A percentile compares a stretch with the other conserved stretches of the same genome.
Evolutionary conservation across 768 basidiomycete genomes (phyloP).

Genomic region (Boletus tomentosulus): DNA sequence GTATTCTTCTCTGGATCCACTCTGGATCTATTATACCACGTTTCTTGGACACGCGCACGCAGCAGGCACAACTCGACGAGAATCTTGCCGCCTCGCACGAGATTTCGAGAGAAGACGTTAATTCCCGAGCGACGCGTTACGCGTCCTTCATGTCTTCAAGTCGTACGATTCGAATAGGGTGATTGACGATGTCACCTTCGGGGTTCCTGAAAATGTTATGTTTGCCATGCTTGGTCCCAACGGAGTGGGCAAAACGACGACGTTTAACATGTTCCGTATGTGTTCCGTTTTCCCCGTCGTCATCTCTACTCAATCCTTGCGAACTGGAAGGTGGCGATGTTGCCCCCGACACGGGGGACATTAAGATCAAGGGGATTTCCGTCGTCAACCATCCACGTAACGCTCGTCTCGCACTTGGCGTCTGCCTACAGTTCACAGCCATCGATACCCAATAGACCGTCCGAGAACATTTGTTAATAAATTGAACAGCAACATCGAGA

Average conservation of each 20-base stretch:
- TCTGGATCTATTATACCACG: not conserved
- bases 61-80: conserved; percentile 3
- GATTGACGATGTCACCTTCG: conserved; percentile 71
- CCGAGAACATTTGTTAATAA: conserved; percentile 69
- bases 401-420: conserved; percentile 68
- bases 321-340: conserved; percentile 57
- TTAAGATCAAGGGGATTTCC: conserved; percentile 62
- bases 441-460: conserved; percentile 77
- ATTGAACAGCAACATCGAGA: conserved; percentile 49
- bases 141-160: conserved; percentile 62
- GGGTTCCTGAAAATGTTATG: conserved; percentile 56
- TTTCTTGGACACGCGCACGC: not conserved
- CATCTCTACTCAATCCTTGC: not conserved
- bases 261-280: conserved; percentile 76
- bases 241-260: conserved; percentile 81
- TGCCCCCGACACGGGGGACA: conserved; percentile 63
- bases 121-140: conserved; percentile 48
- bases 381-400: conserved; percentile 58
- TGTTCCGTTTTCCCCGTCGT: conserved; percentile 1
- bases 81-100: conserved; percentile 9
- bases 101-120: conserved; percentile 37
- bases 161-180: conserved; percentile 52
- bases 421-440: conserved; percentile 83
- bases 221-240: conserved; percentile 79
- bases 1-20: not conserved